phyloP scores from a whole-genome alignment of 768 basidiomycete genomes.

The Panus rudis region DNA sequence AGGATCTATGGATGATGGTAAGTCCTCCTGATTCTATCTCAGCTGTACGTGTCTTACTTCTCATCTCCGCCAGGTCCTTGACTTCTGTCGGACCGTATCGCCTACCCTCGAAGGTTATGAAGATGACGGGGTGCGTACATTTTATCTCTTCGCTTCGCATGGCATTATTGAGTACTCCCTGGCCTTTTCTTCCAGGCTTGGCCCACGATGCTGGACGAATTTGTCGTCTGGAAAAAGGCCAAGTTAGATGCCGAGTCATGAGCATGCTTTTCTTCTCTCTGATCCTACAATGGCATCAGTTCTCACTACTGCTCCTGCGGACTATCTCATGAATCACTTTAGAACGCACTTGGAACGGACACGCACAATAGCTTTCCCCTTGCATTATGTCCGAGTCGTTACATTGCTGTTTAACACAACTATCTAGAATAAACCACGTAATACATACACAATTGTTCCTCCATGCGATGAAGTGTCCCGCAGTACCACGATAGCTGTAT shows the following conservation, averaged over 20 bases:
- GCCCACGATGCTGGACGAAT: conserved; percentile 79
- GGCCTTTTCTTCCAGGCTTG: conserved; percentile 46
- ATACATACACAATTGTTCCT: too few species aligned
- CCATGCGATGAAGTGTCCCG: too few species aligned
- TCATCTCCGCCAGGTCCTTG: conserved; percentile 47
- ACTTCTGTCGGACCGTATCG: conserved; percentile 63
- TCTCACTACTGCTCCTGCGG: conserved; percentile 1
- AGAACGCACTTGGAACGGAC: background rate
- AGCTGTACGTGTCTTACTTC: background rate
- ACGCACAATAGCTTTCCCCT: background rate
- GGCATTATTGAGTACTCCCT: conserved; percentile 2
- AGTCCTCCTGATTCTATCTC: conserved; percentile 12
- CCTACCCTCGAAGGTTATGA: conserved; percentile 62
- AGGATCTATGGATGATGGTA: conserved; percentile 85
- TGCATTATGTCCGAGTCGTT: too few species aligned
- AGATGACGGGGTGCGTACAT: conserved; percentile 54
- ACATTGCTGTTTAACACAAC: too few species aligned
- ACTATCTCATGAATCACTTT: background rate
- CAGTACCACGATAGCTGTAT: too few species aligned
- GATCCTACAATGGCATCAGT: too few species aligned
- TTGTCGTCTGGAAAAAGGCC: conserved; percentile 57
- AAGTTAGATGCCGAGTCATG: too few species aligned
- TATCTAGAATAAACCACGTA: too few species aligned
- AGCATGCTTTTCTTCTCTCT: too few species aligned
- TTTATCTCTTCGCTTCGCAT: conserved; percentile 18